Base-by-base conservation (phyloP, 1,284 basidiomycete genomes). In the Pseudozyma thailandica region DNA sequence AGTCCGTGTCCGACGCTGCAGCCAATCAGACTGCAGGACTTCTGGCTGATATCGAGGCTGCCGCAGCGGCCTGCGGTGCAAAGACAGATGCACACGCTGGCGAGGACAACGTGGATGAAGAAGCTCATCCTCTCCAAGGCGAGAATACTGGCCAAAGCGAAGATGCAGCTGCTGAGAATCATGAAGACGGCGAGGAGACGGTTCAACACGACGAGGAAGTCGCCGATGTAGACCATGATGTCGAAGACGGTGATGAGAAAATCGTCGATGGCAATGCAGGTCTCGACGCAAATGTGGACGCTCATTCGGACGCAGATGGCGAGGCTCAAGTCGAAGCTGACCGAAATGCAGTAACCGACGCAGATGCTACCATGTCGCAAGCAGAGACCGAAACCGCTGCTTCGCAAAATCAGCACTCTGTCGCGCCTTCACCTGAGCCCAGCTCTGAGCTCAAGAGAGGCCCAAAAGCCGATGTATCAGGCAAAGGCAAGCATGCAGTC, bases 171-270 rank as follows among this genome's bases (percentile, higher is more conserved):
- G 42, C 15, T n/a, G 53, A 47, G 12, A 16, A 44, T n/a, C n/a
- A 27, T 38, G 49, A 55, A 8, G 25, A 55, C 6, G 52, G 42
- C 21, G 57, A 57, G 12, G 50, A 39, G 13, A 49, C 60, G 20
- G 26, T 39, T 15, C 60, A 61, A 15, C 69, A 64, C 10, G 63
- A 35, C 48, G 53, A 59, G 7, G 56, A 46, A 10, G 50, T 41
- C 6, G 35, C 6, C 25, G 39, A 45, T 13, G 57, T n/a, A 9
- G 50, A 48, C 6, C 53, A 23, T 13, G 61, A 54, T 16, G 50
- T n/a, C 3, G 50, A 49, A 28, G 21, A n/a, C 8, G 49, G 43
- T 16, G 44, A 26, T 41, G 63, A 25, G 6, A 53, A 49, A 5
- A 13, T 18, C 13, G 51, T 10, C 12, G 56, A 51, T 21, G 33